phyloP scores from a whole-genome alignment of 2,329 filamentous ascomycete genomes.

The Exophiala calicioides region DNA sequence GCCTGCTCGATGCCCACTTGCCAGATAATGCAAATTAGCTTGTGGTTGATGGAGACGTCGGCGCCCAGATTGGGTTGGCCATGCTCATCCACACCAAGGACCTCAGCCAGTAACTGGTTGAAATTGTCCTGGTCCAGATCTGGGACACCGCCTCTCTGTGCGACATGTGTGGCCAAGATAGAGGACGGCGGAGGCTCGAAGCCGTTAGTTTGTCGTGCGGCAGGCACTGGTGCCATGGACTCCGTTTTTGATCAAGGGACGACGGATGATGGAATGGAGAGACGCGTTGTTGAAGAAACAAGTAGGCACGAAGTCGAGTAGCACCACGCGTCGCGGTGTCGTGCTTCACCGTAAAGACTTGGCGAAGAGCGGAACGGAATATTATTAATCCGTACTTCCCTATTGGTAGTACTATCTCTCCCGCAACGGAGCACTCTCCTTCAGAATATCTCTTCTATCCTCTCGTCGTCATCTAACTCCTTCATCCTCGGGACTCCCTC shows the following conservation, averaged over 20 bases:
- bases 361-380: not conserved
- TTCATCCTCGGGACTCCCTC: conserved; percentile 51
- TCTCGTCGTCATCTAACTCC: conserved; percentile 48
- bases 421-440: no score
- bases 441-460: conserved; percentile 50
- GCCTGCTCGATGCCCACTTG: conserved; percentile 68
- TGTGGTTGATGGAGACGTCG: conserved; percentile 74
- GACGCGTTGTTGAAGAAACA: conserved; percentile 10
- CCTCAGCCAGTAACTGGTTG: conserved; percentile 69
- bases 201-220: conserved; percentile 24
- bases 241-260: conserved; percentile 1
- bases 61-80: conserved; percentile 57
- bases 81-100: conserved; percentile 51
- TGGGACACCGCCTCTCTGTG: conserved; percentile 63
- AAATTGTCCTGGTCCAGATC: conserved; percentile 72
- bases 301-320: conserved; percentile 4
- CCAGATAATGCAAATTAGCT: conserved; percentile 78
- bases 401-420: not conserved
- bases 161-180: conserved; percentile 83
- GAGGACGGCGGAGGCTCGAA: conserved; percentile 62
- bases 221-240: conserved; percentile 21
- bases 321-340: not conserved
- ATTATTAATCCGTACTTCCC: not conserved
- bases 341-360: not conserved
- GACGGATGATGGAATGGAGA: not conserved